These are phyloP conservation scores for Polytrichum commune DNA, from an alignment of 225 moss, liverwort and hornwort species.

Conservation along the genomic window DNA sequence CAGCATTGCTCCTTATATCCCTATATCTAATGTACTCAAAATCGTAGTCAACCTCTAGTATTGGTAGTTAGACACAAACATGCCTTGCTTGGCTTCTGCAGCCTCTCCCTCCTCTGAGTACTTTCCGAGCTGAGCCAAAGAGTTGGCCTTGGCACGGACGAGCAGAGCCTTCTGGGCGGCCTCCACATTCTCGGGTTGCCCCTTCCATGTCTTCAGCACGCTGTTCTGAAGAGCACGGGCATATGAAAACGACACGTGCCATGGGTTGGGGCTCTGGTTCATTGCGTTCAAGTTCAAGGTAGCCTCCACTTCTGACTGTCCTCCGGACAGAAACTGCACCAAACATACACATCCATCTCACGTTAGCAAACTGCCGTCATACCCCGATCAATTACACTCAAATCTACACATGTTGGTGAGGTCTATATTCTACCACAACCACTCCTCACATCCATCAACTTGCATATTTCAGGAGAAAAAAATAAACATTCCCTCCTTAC, in stretches of 20 bases:
- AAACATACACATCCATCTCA: slow-evolving; percentile 1
- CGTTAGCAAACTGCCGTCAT: not conserved
- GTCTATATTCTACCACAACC: not conserved
- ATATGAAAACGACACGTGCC: slow-evolving; percentile 51
- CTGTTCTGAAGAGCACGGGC: slow-evolving; percentile 41
- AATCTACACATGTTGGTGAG: not conserved
- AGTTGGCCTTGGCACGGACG: slow-evolving; percentile 37
- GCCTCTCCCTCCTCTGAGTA: slow-evolving; percentile 36
- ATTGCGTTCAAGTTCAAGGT: slow-evolving; percentile 44
- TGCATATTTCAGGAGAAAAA: not conserved
- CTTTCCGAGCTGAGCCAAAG: slow-evolving; percentile 42
- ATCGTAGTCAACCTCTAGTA: slow-evolving; percentile 17
- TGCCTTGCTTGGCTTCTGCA: slow-evolving; percentile 40
- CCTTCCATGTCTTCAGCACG: slow-evolving; percentile 48
- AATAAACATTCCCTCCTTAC: slow-evolving; percentile 7
- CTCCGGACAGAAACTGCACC: slow-evolving; percentile 44
- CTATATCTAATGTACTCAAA: slow-evolving; percentile 23
- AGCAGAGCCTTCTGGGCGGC: slow-evolving; percentile 37
- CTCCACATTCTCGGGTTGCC: slow-evolving; percentile 36
- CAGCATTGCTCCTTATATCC: not conserved
- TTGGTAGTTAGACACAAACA: slow-evolving; percentile 43
- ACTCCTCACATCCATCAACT: not conserved
- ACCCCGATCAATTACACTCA: not conserved
- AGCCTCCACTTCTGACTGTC: slow-evolving; percentile 43
- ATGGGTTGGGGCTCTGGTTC: slow-evolving; percentile 44